Evolutionary conservation across 2,329 filamentous ascomycete genomes (phyloP), one percentile per base, ranked within the genome.

Genomic region (Alternaria dauci): DNA sequence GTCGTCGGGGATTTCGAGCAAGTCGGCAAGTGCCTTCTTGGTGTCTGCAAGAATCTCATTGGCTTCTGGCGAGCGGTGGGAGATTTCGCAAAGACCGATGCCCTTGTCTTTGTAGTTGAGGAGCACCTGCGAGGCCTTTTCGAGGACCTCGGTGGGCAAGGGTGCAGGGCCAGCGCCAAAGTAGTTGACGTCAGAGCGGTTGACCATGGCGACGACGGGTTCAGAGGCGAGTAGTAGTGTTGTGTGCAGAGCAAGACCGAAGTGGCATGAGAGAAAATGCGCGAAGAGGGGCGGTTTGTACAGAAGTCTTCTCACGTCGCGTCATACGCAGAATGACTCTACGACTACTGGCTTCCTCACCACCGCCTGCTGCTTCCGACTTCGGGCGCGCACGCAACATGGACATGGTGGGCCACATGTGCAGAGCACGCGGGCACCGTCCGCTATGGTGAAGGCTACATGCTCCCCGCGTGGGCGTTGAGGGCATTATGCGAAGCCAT

Each of bases 101-200:
- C 94, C 94, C 39, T 88, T 92, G 76, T 87, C 84, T 47, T 94
- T 84, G 83, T 88, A 96, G 83, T 97, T 91, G 66, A 96, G 80
- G 5, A 98, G 88, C 1, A 91, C 91, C 75, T 88, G 78, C 1
- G 93, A 88, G 52, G 92, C 93, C 44, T 84, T 85, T 78, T 95
- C 88, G 51, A 97, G 87, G 23, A 97, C 91, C 4, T 87, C 81
- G 12, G 92, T 96, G 25, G 94, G 94, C 18, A 98, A 85, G 32
- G 88, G 84, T n/a, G 94, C 93, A 50, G 94, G 94, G 65, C 94
- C 94, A 54, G 94, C 94, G 63, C 94, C 93, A 71, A 96, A 97
- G 81, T 96, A 95, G 67, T 89, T 86, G 76, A 95, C 87, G 66
- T 94, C 89, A 70, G 88, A 84, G 79, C 92, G 85, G 66, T 87